phyloP scores from a whole-genome alignment of 805 yeast genomes.

The Priceomyces haplophilus region DNA sequence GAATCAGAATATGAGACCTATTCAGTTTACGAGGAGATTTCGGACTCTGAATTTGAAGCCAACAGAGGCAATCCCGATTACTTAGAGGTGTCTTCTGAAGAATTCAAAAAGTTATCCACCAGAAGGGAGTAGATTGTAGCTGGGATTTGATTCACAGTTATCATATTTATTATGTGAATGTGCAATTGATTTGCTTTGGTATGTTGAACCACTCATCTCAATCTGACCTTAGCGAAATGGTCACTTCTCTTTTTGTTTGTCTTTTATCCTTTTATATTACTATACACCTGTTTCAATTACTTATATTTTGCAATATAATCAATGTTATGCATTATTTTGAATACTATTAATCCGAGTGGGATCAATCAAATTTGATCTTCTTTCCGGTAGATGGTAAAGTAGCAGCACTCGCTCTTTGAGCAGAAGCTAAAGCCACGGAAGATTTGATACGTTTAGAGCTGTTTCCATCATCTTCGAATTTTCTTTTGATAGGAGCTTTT shows the following conservation, averaged over 20 bases:
- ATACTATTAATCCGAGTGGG: not conserved
- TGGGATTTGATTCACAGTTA: not conserved
- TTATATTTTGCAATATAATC: conserved; percentile 1
- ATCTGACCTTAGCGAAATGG: no score
- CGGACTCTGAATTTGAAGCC: conserved; percentile 44
- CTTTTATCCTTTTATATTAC: conserved; percentile 4
- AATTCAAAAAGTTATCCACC: conserved; percentile 17
- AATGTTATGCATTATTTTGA: not conserved
- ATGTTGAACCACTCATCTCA: not conserved
- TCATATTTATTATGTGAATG: not conserved
- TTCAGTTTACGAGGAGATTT: conserved; percentile 46
- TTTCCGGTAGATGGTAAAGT: conserved; percentile 90
- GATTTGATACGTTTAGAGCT: conserved; percentile 58
- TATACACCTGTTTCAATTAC: conserved; percentile 1
- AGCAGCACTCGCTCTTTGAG: conserved; percentile 86
- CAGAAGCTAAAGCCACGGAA: conserved; percentile 81
- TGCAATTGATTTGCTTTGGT: not conserved
- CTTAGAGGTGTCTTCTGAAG: conserved; percentile 33
- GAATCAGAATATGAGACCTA: conserved; percentile 19
- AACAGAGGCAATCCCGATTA: conserved; percentile 50
- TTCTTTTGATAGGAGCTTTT: conserved; percentile 14
- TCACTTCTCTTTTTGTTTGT: conserved; percentile 2
- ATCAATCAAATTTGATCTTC: conserved; percentile 65
- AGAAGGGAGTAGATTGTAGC: not conserved
- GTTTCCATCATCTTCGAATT: conserved; percentile 13